Evolutionary conservation across 208 protist genomes (phyloP).

Genomic region (Borovskyia barvae): DNA sequence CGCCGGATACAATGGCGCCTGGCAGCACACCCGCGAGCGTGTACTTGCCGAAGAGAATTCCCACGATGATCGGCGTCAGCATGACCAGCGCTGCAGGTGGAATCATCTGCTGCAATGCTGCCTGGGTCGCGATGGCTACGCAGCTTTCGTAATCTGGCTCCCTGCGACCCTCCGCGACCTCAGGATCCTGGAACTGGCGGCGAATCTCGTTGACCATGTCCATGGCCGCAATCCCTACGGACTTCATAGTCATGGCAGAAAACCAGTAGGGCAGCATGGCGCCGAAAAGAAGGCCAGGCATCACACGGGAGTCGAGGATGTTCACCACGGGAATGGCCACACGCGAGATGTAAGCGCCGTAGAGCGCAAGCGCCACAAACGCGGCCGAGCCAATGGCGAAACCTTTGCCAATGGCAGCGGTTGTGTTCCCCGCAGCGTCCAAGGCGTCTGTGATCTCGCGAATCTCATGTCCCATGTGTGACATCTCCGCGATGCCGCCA

Average conservation of each 20-base stretch:
- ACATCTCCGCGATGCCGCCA: constrained; percentile 94
- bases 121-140: constrained; percentile 91
- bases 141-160: constrained; percentile 94
- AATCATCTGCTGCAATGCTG: constrained; percentile 94
- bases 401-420: constrained; percentile 95
- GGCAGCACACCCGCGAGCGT: constrained; percentile 91
- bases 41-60: constrained; percentile 90
- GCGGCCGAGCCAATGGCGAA: constrained; percentile 94
- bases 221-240: constrained; percentile 91
- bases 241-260: constrained; percentile 94
- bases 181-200: constrained; percentile 91
- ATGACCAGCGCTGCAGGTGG: constrained; percentile 91
- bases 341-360: constrained; percentile 89
- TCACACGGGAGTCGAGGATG: constrained; percentile 72
- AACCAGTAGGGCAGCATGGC: constrained; percentile 96
- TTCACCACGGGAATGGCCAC: constrained; percentile 67
- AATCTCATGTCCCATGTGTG: constrained; percentile 83
- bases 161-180: constrained; percentile 73
- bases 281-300: constrained; percentile 91
- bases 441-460: constrained; percentile 93
- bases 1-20: constrained; percentile 87
- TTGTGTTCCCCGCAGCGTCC: constrained; percentile 96
- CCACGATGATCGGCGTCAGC: constrained; percentile 90
- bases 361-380: constrained; percentile 92
- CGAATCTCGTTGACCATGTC: constrained; percentile 94